Base-by-base conservation (phyloP, 345 rosid genomes). In the Gossypium longicalyx region DNA sequence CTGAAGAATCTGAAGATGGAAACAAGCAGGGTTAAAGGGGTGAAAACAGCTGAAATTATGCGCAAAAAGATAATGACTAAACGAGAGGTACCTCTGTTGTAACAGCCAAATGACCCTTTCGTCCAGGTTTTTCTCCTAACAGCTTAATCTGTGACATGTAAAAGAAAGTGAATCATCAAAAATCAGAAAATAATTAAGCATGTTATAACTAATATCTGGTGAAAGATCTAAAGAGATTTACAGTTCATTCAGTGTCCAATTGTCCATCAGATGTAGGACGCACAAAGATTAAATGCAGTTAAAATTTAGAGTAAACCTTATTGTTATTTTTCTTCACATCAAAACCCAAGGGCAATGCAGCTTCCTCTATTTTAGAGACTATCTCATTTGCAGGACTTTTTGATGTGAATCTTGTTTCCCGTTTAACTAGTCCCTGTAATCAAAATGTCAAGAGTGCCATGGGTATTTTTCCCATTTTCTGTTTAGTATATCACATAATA, bases 91-190 rank as follows among this genome's bases (percentile, higher is more conserved):
- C 99, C 90, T 94, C 98, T 8, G 99, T 93, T 75, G 99, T 86
- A 74, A 94, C 87, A 41, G 95, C 89, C 79, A 95, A 83, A 84
- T 91, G 99, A 78, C 99, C 99, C 86, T 95, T 95, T n/a, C 99
- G 93, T 53, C 99, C 99, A 74, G 91, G 86, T 81, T 95, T 93
- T 70, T 90, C 98, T 62, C 98, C 99, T 65, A 84, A 80, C 74
- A 95, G 88, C 88, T 93, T 95, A 90, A 95, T 77, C 99, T 94
- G 84, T 43, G 66, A 72, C n/a, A 10, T n/a, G 70, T 34, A 34
- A 56, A 72, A 41, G 27, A 41, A 43, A 52, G 52, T 11, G 34
- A 41, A 51, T 57, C 48, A 77, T n/a, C 64, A 27, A 48, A 49
- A 8, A 27, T 29, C 19, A 70, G 54, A n/a, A 62, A 63, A 66